A percentile compares a stretch with the other conserved stretches of the same genome.
Evolutionary conservation across 495 filamentous ascomycete genomes (phyloP).

Genomic region (Penicillium atrosanguineum): DNA sequence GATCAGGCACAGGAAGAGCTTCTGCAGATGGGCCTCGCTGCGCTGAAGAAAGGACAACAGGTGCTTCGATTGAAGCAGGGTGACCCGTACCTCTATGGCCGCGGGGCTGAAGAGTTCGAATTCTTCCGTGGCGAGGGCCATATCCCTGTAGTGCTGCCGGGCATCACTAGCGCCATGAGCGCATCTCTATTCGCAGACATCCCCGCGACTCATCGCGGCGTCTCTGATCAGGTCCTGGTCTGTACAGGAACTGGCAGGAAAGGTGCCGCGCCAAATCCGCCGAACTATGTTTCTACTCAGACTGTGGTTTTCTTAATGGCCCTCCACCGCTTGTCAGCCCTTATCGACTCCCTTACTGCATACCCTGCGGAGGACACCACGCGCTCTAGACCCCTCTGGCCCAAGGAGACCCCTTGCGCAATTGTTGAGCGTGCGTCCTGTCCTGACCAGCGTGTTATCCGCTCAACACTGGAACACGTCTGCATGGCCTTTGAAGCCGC

Average conservation of each 20-base stretch:
- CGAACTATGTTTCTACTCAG: constrained; percentile 69
- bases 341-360: constrained; percentile 64
- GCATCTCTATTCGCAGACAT: constrained; percentile 88
- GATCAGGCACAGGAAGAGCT: constrained; percentile 92
- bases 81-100: constrained; percentile 93
- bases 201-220: constrained; percentile 81
- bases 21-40: constrained; percentile 71
- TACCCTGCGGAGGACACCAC: constrained; percentile 17
- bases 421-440: constrained; percentile 94
- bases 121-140: constrained; percentile 77
- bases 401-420: constrained; percentile 72
- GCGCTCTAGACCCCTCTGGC: constrained; percentile 38
- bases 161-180: constrained; percentile 82
- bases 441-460: constrained; percentile 87
- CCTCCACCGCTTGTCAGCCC: constrained; percentile 72
- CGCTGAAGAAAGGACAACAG: constrained; percentile 66
- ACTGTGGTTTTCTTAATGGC: constrained; percentile 98
- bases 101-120: constrained; percentile 88
- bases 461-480: constrained; percentile 78
- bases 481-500: constrained; percentile 83
- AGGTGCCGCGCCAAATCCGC: constrained; percentile 77
- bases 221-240: constrained; percentile 87
- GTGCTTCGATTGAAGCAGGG: constrained; percentile 94
- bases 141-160: constrained; percentile 72
- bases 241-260: constrained; percentile 95